Percentiles rank a stretch among this genome's conserved stretches.
phyloP scores from a whole-genome alignment of 2,329 filamentous ascomycete species.

The Emydomyces testavorans region DNA sequence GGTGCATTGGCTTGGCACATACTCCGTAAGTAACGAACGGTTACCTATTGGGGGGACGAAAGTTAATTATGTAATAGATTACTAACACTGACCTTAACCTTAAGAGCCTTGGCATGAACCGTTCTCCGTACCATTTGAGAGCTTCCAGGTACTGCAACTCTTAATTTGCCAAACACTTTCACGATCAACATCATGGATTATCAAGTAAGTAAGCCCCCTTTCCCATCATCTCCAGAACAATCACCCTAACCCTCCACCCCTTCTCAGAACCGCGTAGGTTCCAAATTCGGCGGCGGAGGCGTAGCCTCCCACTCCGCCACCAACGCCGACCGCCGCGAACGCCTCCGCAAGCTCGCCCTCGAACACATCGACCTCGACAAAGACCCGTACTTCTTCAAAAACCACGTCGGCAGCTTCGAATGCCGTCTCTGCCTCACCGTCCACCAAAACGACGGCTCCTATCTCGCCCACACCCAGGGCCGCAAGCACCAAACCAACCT shows the following conservation, averaged over 20 bases:
- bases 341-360: conserved; percentile 91
- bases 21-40: too few relatives aligned
- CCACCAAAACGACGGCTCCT: conserved; percentile 97
- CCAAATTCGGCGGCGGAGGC: conserved; percentile 94
- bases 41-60: too few relatives aligned
- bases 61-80: too few relatives aligned
- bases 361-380: conserved; percentile 99
- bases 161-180: not conserved
- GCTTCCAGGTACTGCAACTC: too few relatives aligned
- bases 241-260: not conserved
- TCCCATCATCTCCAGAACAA: conserved; percentile 1
- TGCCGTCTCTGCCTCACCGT: conserved; percentile 94
- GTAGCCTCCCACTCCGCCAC: conserved; percentile 87
- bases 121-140: too few relatives aligned
- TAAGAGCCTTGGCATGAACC: too few relatives aligned
- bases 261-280: conserved; percentile 80
- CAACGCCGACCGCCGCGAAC: conserved; percentile 93
- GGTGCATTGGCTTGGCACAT: too few relatives aligned
- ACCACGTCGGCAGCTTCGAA: conserved; percentile 96
- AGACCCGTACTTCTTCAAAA: conserved; percentile 99
- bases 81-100: too few relatives aligned
- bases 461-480: conserved; percentile 95
- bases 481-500: conserved; percentile 99
- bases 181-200: conserved; percentile 38
- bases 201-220: conserved; percentile 30